Percentiles rank a stretch among this genome's conserved stretches.
These are phyloP conservation scores for Cupressus sempervirens DNA, from an alignment of 75 land plant genomes.

Conservation along the genomic window DNA sequence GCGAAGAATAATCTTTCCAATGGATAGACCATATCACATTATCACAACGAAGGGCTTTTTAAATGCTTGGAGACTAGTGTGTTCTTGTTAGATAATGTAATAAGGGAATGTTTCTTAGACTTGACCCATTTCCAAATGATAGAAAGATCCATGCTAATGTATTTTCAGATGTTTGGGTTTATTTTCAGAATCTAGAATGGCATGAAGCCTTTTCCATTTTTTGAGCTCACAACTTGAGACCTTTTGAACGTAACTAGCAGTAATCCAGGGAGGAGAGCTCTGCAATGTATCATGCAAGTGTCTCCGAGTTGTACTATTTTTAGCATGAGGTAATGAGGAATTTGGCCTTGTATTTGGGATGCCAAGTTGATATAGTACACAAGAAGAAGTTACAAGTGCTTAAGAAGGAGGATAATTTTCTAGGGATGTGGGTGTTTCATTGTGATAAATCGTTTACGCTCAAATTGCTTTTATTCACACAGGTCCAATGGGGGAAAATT, in stretches of 20 bases:
- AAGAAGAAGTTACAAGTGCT: constrained; percentile 46
- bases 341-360: constrained; percentile 42
- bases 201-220: no score
- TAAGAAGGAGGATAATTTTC: constrained; percentile 36
- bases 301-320: constrained; percentile 39
- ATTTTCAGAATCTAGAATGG: no score
- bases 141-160: no score
- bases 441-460: constrained; percentile 37
- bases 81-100: not conserved
- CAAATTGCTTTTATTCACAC: constrained; percentile 60
- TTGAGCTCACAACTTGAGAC: no score
- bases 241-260: no score
- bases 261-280: not conserved
- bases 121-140: constrained; percentile 19
- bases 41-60: constrained; percentile 25
- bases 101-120: constrained; percentile 56
- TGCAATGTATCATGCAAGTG: constrained; percentile 18
- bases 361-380: constrained; percentile 11
- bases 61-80: no score
- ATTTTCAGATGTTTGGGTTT: no score
- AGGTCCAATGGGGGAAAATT: constrained; percentile 51
- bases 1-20: constrained; percentile 37
- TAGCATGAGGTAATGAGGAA: constrained; percentile 63
- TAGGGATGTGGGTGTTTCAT: constrained; percentile 45
- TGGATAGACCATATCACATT: constrained; percentile 41